Conservation (phyloP, 495 filamentous ascomycete genomes). For the Podospora pseudoanserina region DNA sequence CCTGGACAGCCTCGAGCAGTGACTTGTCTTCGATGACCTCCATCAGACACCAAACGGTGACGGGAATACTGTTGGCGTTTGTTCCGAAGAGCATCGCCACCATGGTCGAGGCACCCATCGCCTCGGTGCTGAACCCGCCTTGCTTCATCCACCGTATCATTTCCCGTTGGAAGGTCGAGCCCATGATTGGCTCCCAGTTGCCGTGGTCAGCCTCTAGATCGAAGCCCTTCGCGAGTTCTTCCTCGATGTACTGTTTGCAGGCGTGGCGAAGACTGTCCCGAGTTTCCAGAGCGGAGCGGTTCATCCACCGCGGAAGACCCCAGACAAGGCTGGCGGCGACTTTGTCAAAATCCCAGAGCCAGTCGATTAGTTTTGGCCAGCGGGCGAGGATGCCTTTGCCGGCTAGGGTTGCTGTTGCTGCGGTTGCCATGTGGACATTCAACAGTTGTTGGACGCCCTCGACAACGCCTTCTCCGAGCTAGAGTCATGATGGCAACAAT, state of each 20-base stretch:
- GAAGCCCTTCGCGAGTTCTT: conserved; percentile 10
- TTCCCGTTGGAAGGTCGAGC: conserved; percentile 25
- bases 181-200: conserved; percentile 32
- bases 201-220: conserved; percentile 19
- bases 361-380: conserved; percentile 20
- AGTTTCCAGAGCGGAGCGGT: conserved; percentile 46
- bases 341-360: conserved; percentile 26
- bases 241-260: conserved; percentile 5
- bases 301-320: conserved; percentile 50
- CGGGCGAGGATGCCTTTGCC: conserved; percentile 23
- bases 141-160: conserved; percentile 23
- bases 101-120: conserved; percentile 6
- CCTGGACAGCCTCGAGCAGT: conserved; percentile 22
- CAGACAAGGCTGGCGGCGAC: conserved; percentile 12
- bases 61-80: conserved; percentile 31
- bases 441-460: conserved; percentile 20
- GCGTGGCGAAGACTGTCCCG: conserved; percentile 15
- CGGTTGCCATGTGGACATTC: conserved; percentile 18
- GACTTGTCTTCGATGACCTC: conserved; percentile 27
- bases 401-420: conserved; percentile 18
- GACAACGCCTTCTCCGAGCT: conserved; percentile 12
- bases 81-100: conserved; percentile 10
- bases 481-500: not conserved
- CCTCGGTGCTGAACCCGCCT: conserved; percentile 13
- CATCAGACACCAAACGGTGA: conserved; percentile 30